phyloP scores from a whole-genome alignment of 306 rosid species.

The Trifolium dubium region DNA sequence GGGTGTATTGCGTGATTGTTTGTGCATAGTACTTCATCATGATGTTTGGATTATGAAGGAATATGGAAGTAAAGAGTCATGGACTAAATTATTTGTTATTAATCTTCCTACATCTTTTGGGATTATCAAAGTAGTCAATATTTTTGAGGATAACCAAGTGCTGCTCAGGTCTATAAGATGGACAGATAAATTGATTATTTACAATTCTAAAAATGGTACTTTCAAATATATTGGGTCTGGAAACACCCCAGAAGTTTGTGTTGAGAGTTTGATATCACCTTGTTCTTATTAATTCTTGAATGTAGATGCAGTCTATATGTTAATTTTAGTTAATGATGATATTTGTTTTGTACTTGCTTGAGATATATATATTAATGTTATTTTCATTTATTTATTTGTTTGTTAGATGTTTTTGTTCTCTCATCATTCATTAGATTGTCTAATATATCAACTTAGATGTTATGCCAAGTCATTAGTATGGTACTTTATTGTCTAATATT shows the following conservation, averaged over 20 bases:
- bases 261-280: slow-evolving; percentile 3
- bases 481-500: no score
- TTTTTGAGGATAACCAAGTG: not conserved
- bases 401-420: not conserved
- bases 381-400: not conserved
- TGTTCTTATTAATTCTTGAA: not conserved
- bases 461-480: no score
- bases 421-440: not conserved
- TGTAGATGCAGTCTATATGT: not conserved
- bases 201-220: not conserved
- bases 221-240: not conserved
- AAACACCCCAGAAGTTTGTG: not conserved
- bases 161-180: not conserved
- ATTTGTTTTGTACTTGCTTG: not conserved
- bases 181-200: not conserved
- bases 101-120: not conserved
- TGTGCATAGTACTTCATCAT: not conserved
- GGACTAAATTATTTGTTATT: not conserved
- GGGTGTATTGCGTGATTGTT: not conserved
- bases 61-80: not conserved
- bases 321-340: not conserved
- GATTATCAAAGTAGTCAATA: not conserved
- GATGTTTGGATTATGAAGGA: slow-evolving; percentile 4
- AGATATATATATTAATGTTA: not conserved
- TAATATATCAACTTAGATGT: no score